phyloP scores from a whole-genome alignment of 1,284 basidiomycete species.

The Trametes polyzona region DNA sequence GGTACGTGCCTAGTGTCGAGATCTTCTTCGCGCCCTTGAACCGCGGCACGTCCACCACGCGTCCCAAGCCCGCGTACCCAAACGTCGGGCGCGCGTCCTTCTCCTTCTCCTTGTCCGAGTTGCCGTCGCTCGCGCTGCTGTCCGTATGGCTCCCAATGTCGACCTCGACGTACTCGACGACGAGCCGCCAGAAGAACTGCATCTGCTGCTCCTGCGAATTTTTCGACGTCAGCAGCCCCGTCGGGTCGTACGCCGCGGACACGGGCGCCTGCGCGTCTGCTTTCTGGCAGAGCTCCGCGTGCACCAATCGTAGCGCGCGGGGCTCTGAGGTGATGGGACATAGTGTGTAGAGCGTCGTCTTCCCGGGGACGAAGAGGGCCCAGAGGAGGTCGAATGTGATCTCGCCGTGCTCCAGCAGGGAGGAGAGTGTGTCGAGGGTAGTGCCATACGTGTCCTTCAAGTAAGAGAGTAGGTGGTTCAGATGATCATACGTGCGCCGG shows the following conservation, averaged over 20 bases:
- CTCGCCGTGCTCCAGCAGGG: constrained; percentile 53
- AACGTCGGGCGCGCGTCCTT: constrained; percentile 44
- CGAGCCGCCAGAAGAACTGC: constrained; percentile 35
- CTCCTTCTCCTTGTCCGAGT: constrained; percentile 32
- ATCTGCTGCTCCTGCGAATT: constrained; percentile 26
- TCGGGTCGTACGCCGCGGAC: constrained; percentile 30
- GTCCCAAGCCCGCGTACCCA: constrained; percentile 46
- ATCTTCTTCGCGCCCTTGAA: constrained; percentile 54
- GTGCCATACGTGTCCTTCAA: constrained; percentile 47
- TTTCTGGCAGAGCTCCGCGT: constrained; percentile 41
- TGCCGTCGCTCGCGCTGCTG: constrained; percentile 38
- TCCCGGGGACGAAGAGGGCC: constrained; percentile 55
- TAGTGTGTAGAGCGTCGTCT: constrained; percentile 51
- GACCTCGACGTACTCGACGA: constrained; percentile 37
- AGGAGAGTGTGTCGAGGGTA: constrained; percentile 49
- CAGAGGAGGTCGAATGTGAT: constrained; percentile 64
- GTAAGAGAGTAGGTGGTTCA: constrained; percentile 51
- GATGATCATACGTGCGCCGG: constrained; percentile 38
- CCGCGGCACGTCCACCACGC: constrained; percentile 43
- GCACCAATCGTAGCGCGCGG: constrained; percentile 50
- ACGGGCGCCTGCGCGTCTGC: constrained; percentile 24
- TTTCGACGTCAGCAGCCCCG: constrained; percentile 28
- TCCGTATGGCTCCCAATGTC: constrained; percentile 32
- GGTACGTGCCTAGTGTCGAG: constrained; percentile 51
- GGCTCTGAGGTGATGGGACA: constrained; percentile 58